Base-by-base conservation (phyloP, 2,329 filamentous ascomycete genomes). In the Dactylellina haptotyla region DNA sequence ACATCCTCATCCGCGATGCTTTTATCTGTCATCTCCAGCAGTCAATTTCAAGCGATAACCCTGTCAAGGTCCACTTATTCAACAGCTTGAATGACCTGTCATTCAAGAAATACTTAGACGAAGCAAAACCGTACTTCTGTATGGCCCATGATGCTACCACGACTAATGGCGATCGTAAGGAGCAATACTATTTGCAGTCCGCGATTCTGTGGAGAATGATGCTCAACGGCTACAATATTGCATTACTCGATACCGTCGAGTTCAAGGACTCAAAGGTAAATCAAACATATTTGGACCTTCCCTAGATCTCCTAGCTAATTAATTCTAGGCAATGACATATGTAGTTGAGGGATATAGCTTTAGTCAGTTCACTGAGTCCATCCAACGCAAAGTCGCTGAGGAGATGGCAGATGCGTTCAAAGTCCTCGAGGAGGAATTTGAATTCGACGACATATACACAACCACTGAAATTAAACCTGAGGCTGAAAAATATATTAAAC, bases 121-220 rank as follows among this genome's bases (percentile, higher is more conserved):
- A 79, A 0, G 83, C 84, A 23, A 84, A 86, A 0, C 82, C 88
- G 2, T 88, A 90, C 77, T 91, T 92, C 76, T 80, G 92, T 58
- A 85, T 93, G 82, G 87, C 85, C 58, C 88, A 90, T 75, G 88
- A 91, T 78, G 89, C 88, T 16, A 77, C 80, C 50, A 74, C 76
- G 76, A 66, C 78, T 1, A 46, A 61, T 77, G 1, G 66, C 67
- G 1, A 77, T 78, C 37, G 76, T 78, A 14, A 79, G 78, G 3
- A 72, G 6, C 59, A 65, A 30, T 45, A 61, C 79, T 84, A 76
- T 77, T 37, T 78, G 77, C 78, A 79, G 23, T 81, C 85, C 32
- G 78, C 80, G 3, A 82, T 87, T 77, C 87, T 90, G 39, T 83
- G 84, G 63, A 83, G 81, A 66, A 85, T 90, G 69, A 83, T 87